A percentile compares a stretch with the other conserved stretches of the same genome.
Evolutionary conservation across 108 stramenopile species (phyloP).

Genomic region (Fragilaria crotonensis): DNA sequence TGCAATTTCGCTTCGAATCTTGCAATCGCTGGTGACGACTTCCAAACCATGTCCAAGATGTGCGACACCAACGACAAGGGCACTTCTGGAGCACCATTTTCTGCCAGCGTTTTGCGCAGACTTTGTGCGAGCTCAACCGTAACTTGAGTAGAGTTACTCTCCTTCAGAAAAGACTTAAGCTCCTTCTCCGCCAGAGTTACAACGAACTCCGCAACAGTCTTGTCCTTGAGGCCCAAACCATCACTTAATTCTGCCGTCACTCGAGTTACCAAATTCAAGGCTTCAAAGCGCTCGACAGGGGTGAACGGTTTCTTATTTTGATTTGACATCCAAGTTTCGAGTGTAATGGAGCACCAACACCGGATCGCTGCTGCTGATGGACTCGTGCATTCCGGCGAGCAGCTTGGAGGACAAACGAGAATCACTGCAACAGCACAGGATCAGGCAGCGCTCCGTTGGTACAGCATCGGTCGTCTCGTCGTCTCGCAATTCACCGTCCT

Average conservation of each 20-base stretch:
- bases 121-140: slow-evolving; percentile 24
- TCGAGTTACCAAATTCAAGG: slow-evolving; percentile 80
- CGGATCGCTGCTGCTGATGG: no score
- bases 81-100: slow-evolving; percentile 68
- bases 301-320: slow-evolving; percentile 43
- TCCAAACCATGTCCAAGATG: slow-evolving; percentile 47
- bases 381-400: no score
- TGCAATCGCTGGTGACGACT: slow-evolving; percentile 51
- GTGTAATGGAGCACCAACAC: no score
- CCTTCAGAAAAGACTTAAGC: slow-evolving; percentile 20
- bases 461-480: no score
- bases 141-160: neutral
- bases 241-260: slow-evolving; percentile 83
- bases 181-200: slow-evolving; percentile 79
- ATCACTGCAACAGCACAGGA: no score
- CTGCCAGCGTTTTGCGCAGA: slow-evolving; percentile 30
- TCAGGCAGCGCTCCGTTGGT: no score
- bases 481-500: no score
- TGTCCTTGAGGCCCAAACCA: slow-evolving; percentile 86
- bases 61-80: slow-evolving; percentile 48
- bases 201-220: slow-evolving; percentile 94
- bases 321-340: slow-evolving; percentile 1
- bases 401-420: no score
- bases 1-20: slow-evolving; percentile 26
- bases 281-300: slow-evolving; percentile 87